Evolutionary conservation across 805 yeast genomes (phyloP), one percentile per base, ranked within the genome.

Genomic region (Danielozyma ontarioensis): DNA sequence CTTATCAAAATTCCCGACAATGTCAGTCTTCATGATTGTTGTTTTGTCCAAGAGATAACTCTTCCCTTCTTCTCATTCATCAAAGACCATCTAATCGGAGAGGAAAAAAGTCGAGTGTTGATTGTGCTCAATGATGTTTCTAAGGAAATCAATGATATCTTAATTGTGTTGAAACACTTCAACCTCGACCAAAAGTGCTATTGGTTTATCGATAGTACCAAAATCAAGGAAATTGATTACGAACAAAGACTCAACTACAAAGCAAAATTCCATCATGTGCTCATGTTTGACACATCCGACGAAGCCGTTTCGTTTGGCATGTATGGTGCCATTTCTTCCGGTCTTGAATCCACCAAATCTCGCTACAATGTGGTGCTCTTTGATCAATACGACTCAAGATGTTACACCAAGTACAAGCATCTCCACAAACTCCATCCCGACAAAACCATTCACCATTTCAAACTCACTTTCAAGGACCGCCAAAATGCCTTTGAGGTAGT

Each of bases 131-230:
- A 54, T 33, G 59, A 63, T 31, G 32, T 42, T 12, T 18, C 29
- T 5, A 48, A 42, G 21, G 64, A 64, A 36, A 41, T 61, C n/a
- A 64, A 64, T 44, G 71, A 65, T 37, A 49, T 64, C 11, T 45
- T 62, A 8, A 45, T 64, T 24, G 62, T 63, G 5, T 36, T 61
- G 24, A 54, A 51, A 30, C 51, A 58, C 32, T 50, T 63, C 17
- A 28, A 25, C 4, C 28, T 42, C 13, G 26, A 33, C 13, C 42
- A 39, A 27, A 30, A 25, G 25, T 16, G 18, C 27, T 36, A 39
- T 17, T 28, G 37, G 10, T 31, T 42, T 28, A 14, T 42, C 11
- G 46, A 42, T 29, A n/a, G n/a, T 5, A 32, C 21, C 13, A 38
- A 35, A 29, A 5, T 47, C 15, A 26, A 34, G 7, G 28, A 31